Conservation (phyloP, 2,329 filamentous ascomycete species). For the Cytospora piceicola region DNA sequence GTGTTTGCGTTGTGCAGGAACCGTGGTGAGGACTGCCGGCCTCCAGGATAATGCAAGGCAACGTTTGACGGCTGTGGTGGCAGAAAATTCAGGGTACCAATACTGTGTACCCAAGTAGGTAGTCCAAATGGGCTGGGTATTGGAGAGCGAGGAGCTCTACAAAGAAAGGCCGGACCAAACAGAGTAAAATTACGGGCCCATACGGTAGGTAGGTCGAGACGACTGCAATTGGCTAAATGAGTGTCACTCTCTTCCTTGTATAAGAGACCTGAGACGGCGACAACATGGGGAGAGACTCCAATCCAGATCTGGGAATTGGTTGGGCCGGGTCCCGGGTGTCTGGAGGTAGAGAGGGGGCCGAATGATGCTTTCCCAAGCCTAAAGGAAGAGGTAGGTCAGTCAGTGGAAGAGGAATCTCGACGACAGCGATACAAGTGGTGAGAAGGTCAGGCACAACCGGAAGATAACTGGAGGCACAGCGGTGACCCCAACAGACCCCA, state of each 20-base stretch:
- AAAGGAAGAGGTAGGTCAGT: neutral
- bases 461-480: neutral
- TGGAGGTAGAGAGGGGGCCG: neutral
- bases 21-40: constrained; percentile 13
- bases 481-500: neutral
- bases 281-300: neutral
- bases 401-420: constrained; percentile 2
- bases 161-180: constrained; percentile 9
- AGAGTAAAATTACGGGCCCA: constrained; percentile 9
- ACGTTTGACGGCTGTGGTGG: constrained; percentile 13
- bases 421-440: neutral
- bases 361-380: neutral
- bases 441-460: neutral
- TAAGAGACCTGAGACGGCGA: constrained; percentile 18
- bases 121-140: neutral
- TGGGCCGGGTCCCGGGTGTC: neutral
- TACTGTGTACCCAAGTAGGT: too few species aligned
- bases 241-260: constrained; percentile 5
- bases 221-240: constrained; percentile 18
- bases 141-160: constrained; percentile 10
- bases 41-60: constrained; percentile 21
- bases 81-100: too few species aligned
- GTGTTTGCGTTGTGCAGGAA: constrained; percentile 18
- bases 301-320: neutral
- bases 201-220: constrained; percentile 11